Evolutionary conservation across 345 rosid species (phyloP).

Genomic region (Rhodomyrtus tomentosa): DNA sequence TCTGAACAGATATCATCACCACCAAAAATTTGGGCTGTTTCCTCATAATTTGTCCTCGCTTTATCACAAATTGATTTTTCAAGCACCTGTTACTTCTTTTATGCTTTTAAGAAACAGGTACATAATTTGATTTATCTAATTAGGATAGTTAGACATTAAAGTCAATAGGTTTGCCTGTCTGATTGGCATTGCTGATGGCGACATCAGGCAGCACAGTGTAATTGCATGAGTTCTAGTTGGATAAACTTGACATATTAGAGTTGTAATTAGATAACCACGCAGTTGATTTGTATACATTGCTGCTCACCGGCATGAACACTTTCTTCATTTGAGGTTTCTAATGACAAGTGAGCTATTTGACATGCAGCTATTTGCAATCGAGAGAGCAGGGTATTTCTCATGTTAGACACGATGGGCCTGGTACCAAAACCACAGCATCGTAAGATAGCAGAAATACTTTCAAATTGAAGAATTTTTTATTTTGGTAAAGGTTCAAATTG

Average conservation of each 20-base stretch:
- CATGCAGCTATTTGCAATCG: conserved; percentile 75
- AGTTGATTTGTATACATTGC: not conserved
- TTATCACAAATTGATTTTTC: not conserved
- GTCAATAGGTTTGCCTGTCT: not conserved
- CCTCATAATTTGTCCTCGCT: not conserved
- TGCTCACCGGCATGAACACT: not conserved
- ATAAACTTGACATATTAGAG: not conserved
- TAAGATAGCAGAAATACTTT: conserved; percentile 24
- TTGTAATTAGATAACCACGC: not conserved
- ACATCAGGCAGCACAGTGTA: not conserved
- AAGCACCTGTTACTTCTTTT: not conserved
- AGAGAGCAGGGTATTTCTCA: conserved; percentile 60
- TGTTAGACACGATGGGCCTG: conserved; percentile 65
- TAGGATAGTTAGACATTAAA: not conserved
- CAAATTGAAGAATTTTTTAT: conserved; percentile 5
- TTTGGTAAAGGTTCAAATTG: too few species aligned
- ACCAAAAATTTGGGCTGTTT: not conserved
- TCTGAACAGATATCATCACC: not conserved
- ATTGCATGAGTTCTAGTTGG: not conserved
- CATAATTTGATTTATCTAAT: not conserved
- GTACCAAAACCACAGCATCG: conserved; percentile 69
- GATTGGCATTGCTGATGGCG: not conserved
- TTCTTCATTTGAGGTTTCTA: not conserved
- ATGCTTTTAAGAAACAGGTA: not conserved
- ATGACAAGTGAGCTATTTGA: not conserved